Evolutionary conservation across 305 asterid species (phyloP).

Genomic region (Rubia peregrina): DNA sequence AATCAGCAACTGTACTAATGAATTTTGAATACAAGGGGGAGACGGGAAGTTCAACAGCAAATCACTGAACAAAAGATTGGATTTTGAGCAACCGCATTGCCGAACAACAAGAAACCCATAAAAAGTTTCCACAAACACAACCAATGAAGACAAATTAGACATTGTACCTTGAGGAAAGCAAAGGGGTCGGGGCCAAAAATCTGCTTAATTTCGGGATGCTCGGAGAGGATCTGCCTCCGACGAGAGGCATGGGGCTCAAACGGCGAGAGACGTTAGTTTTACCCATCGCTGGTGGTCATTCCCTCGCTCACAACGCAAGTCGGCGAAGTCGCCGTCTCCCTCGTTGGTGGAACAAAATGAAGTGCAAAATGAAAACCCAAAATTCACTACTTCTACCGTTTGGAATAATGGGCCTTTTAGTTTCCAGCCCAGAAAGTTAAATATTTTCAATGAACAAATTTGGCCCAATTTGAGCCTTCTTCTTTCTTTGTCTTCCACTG

Average conservation of each 20-base stretch:
- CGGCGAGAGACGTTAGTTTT: too few relatives aligned
- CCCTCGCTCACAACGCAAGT: too few relatives aligned
- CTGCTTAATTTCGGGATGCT: conserved; percentile 72
- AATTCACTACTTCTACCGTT: too few relatives aligned
- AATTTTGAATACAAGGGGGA: neutral
- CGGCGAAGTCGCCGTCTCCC: too few relatives aligned
- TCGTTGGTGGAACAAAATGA: too few relatives aligned
- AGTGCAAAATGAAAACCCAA: too few relatives aligned
- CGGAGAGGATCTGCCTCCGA: conserved; percentile 75
- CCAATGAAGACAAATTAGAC: neutral
- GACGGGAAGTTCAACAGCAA: neutral
- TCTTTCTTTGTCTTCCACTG: too few relatives aligned
- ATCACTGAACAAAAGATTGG: neutral
- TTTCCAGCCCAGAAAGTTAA: too few relatives aligned
- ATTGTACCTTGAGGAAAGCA: conserved; percentile 67
- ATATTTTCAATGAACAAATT: too few relatives aligned
- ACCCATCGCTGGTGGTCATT: too few relatives aligned
- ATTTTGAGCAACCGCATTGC: conserved; percentile 4
- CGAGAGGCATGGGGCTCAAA: conserved; percentile 97
- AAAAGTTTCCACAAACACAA: neutral
- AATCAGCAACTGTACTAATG: neutral
- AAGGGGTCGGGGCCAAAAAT: conserved; percentile 89
- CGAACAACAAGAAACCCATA: conserved; percentile 12
- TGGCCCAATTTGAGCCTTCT: too few relatives aligned
- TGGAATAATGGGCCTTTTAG: too few relatives aligned